These are phyloP conservation scores for Hemileia vastatrix DNA, from an alignment of 1,284 basidiomycete genomes.

Conservation along the genomic window DNA sequence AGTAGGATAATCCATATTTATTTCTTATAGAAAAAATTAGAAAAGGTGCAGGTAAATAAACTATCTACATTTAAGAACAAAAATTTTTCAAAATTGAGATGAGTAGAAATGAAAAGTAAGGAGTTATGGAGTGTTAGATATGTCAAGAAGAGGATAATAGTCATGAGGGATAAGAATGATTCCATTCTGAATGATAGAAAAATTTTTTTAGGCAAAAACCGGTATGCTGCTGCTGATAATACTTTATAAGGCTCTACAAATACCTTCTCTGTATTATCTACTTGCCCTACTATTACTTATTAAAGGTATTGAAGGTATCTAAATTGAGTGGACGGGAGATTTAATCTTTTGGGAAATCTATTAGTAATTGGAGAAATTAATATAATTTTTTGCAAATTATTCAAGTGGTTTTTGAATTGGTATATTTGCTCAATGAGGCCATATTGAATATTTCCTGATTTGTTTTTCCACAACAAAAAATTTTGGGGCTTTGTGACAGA, in stretches of 20 bases:
- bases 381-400: background rate
- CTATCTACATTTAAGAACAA: too few species aligned
- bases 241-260: background rate
- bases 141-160: slow-evolving; percentile 2
- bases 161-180: slow-evolving; percentile 2
- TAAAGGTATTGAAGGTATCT: background rate
- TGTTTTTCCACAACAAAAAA: background rate
- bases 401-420: background rate
- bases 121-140: too few species aligned
- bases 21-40: too few species aligned
- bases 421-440: background rate
- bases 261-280: background rate
- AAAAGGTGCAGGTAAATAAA: too few species aligned
- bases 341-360: background rate
- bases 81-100: too few species aligned
- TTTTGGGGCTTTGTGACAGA: background rate
- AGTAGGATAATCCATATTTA: too few species aligned
- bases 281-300: background rate
- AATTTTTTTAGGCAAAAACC: slow-evolving; percentile 4
- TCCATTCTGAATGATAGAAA: background rate
- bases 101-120: too few species aligned
- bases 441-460: background rate
- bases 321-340: background rate
- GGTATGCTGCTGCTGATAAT: background rate
- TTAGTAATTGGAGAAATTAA: background rate